Percentiles rank a stretch among this genome's conserved stretches.
Conservation (phyloP, 345 rosid genomes). For the Ceriops decandra region DNA sequence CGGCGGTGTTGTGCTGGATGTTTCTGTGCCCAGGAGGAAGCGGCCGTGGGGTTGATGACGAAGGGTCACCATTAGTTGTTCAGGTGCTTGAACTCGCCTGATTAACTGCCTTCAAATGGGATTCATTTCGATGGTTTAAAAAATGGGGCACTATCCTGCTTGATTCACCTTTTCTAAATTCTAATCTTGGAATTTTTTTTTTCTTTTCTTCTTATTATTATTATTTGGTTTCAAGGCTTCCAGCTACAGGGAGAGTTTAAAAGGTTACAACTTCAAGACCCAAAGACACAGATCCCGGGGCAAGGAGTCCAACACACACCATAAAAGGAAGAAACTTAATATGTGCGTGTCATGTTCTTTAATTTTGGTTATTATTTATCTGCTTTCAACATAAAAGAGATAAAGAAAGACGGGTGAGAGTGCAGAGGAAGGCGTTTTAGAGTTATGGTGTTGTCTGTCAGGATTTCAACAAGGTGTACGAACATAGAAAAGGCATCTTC, state of each 20-base stretch:
- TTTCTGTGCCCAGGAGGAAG: slow-evolving; percentile 31
- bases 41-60: slow-evolving; percentile 44
- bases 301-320: background rate
- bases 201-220: too few species aligned
- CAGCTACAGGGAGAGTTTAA: background rate
- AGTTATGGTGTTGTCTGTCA: slow-evolving; percentile 5
- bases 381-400: slow-evolving; percentile 3
- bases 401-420: too few species aligned
- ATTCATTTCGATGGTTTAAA: slow-evolving; percentile 27
- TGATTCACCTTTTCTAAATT: too few species aligned
- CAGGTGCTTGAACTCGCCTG: slow-evolving; percentile 2
- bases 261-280: slow-evolving; percentile 3
- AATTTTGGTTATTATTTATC: background rate
- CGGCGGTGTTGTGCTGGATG: slow-evolving; percentile 20
- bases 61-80: slow-evolving; percentile 17
- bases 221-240: too few species aligned
- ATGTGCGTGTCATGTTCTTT: background rate
- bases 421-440: background rate
- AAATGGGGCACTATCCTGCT: slow-evolving; percentile 7
- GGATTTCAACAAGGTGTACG: slow-evolving; percentile 20
- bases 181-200: too few species aligned
- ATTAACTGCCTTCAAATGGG: slow-evolving; percentile 1
- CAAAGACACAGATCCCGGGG: too few species aligned
- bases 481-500: slow-evolving; percentile 24
- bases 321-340: background rate